phyloP scores from a whole-genome alignment of 2,329 filamentous ascomycete genomes.

The Botrytis galanthina region DNA sequence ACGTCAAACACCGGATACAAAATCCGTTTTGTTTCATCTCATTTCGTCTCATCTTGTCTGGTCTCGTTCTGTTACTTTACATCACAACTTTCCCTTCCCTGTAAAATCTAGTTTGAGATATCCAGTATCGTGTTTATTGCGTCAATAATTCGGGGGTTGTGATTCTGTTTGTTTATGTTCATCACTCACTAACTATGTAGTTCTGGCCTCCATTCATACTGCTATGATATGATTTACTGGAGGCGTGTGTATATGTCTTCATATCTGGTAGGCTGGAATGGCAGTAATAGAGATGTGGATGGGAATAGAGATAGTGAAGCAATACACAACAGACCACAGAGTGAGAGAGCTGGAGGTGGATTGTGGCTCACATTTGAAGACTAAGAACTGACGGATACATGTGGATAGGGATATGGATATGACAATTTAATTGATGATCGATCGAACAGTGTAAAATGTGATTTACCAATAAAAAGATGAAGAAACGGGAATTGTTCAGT shows the following conservation, averaged over 20 bases:
- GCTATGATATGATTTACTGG: not conserved
- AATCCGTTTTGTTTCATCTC: not conserved
- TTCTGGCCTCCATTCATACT: not conserved
- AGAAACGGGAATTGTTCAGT: fast-evolving
- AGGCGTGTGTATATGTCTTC: not conserved
- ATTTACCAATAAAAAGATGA: not conserved
- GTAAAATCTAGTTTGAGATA: no score
- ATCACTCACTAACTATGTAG: not conserved
- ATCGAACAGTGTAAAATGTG: not conserved
- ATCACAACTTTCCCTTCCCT: fast-evolving
- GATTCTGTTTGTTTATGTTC: not conserved
- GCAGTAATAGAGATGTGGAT: not conserved
- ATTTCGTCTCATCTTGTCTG: not conserved
- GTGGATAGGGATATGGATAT: not conserved
- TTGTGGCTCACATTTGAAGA: not conserved
- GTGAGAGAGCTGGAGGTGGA: not conserved
- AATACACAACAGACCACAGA: no score
- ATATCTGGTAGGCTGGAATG: not conserved
- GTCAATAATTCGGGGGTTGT: not conserved
- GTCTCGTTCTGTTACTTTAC: not conserved
- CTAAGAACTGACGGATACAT: not conserved
- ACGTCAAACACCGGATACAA: not conserved
- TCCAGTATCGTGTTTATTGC: not conserved
- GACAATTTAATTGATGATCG: not conserved
- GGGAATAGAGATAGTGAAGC: not conserved